Evolutionary conservation across 108 stramenopile genomes (phyloP).

Genomic region (Stephanodiscus minutulus): DNA sequence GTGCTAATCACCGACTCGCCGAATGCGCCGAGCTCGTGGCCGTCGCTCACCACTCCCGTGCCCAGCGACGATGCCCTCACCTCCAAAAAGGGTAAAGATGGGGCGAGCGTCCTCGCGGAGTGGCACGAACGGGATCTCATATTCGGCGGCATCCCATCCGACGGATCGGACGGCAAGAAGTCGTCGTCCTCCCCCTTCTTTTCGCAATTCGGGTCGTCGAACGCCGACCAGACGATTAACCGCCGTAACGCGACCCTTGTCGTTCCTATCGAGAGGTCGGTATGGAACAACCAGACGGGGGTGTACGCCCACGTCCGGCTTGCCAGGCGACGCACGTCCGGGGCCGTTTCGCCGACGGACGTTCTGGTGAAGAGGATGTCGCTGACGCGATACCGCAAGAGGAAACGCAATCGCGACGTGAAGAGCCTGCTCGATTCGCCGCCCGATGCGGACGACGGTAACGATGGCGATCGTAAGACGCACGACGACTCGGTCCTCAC

Average conservation of each 20-base stretch:
- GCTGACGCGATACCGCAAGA: slow-evolving; percentile 45
- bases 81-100: slow-evolving; percentile 4
- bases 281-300: slow-evolving; percentile 52
- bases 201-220: neutral
- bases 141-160: slow-evolving; percentile 14
- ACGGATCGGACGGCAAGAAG: neutral
- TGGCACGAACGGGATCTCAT: slow-evolving; percentile 38
- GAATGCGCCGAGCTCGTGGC: slow-evolving; percentile 34
- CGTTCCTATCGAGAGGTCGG: slow-evolving; percentile 22
- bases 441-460: neutral
- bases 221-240: slow-evolving; percentile 43
- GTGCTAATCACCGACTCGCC: slow-evolving; percentile 41
- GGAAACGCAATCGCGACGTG: slow-evolving; percentile 54
- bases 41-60: slow-evolving; percentile 3
- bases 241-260: slow-evolving; percentile 37
- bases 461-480: neutral
- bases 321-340: slow-evolving; percentile 20
- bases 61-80: neutral
- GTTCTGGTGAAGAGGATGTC: slow-evolving; percentile 45
- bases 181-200: neutral
- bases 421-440: slow-evolving; percentile 39
- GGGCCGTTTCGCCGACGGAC: slow-evolving; percentile 15
- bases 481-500: slow-evolving; percentile 38
- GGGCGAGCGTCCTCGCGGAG: slow-evolving; percentile 24
- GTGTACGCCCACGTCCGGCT: slow-evolving; percentile 54